Conservation (phyloP, 1,139 yeast species). For the Kodamaea ohmeri region DNA sequence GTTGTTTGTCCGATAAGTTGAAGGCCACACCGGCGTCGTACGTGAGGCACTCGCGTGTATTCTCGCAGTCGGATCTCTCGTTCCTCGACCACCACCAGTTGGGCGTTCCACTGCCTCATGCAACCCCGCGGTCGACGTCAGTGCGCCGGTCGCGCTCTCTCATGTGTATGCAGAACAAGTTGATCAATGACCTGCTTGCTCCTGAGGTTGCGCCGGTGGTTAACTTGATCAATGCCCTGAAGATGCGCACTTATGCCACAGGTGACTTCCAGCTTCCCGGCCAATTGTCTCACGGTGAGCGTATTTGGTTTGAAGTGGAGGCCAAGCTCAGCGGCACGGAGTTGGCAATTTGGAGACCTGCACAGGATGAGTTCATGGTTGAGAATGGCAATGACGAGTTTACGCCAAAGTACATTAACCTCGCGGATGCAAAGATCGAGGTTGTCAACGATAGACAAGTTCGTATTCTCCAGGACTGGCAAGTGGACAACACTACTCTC, state of each 20-base stretch:
- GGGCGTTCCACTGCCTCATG: slow-evolving; percentile 13
- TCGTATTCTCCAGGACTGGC: slow-evolving; percentile 39
- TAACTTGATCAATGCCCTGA: slow-evolving; percentile 42
- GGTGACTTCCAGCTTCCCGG: slow-evolving; percentile 32
- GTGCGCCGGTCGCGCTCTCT: slow-evolving; percentile 9
- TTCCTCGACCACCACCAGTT: slow-evolving; percentile 11
- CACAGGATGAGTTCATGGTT: slow-evolving; percentile 22
- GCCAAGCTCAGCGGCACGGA: slow-evolving; percentile 53
- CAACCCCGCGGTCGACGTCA: slow-evolving; percentile 1
- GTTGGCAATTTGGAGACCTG: slow-evolving; percentile 47
- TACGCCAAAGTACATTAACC: slow-evolving; percentile 48
- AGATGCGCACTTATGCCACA: slow-evolving; percentile 36
- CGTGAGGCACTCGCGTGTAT: slow-evolving; percentile 38
- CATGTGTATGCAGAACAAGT: slow-evolving; percentile 18
- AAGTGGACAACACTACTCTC: slow-evolving; percentile 30
- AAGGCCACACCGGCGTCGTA: slow-evolving; percentile 39
- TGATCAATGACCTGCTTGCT: slow-evolving; percentile 30
- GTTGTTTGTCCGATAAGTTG: slow-evolving; percentile 29
- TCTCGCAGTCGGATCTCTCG: slow-evolving; percentile 19
- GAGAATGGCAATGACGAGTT: slow-evolving; percentile 32
- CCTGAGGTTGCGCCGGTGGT: slow-evolving; percentile 42
- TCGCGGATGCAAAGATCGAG: slow-evolving; percentile 44
- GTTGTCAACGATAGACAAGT: slow-evolving; percentile 24
- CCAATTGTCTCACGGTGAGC: slow-evolving; percentile 17
- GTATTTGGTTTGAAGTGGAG: slow-evolving; percentile 38